Conservation (phyloP, 768 basidiomycete genomes). For the Mycena crocata region DNA sequence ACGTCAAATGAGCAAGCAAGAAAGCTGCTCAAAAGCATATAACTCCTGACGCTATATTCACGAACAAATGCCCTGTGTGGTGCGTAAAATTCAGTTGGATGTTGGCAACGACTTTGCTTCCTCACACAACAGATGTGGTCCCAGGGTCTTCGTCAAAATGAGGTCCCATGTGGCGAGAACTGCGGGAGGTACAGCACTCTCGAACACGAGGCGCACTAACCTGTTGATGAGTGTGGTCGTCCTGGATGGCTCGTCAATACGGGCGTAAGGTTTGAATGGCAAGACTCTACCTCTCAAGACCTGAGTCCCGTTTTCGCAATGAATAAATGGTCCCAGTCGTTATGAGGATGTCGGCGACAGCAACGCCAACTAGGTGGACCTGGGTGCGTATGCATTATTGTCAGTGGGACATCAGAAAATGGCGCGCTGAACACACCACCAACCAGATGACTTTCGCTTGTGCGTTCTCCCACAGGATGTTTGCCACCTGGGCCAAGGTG, state of each 20-base stretch:
- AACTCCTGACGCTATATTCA: slow-evolving; percentile 5
- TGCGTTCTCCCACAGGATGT: background rate
- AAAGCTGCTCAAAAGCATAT: background rate
- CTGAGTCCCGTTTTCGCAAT: background rate
- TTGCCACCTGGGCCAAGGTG: background rate
- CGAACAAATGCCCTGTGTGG: slow-evolving; percentile 7
- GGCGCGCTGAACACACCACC: background rate
- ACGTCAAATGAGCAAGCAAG: background rate
- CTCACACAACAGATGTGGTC: background rate
- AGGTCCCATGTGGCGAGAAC: slow-evolving; percentile 17
- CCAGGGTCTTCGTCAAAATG: slow-evolving; percentile 22
- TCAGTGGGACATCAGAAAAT: background rate
- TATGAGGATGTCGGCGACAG: slow-evolving; percentile 13
- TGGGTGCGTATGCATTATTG: too few relatives aligned
- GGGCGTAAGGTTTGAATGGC: too few relatives aligned
- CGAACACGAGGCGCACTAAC: slow-evolving; percentile 17
- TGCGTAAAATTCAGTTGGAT: background rate
- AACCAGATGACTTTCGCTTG: slow-evolving; percentile 20
- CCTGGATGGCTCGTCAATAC: background rate
- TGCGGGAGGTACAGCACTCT: slow-evolving; percentile 20
- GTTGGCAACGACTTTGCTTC: background rate
- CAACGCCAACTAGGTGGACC: slow-evolving; percentile 24
- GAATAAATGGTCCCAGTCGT: slow-evolving; percentile 17
- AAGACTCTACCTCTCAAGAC: background rate
- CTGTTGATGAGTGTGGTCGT: slow-evolving; percentile 14